A percentile compares a stretch with the other conserved stretches of the same genome.
Conservation (phyloP, 2,329 filamentous ascomycete species). For the Penicillium sp. region DNA sequence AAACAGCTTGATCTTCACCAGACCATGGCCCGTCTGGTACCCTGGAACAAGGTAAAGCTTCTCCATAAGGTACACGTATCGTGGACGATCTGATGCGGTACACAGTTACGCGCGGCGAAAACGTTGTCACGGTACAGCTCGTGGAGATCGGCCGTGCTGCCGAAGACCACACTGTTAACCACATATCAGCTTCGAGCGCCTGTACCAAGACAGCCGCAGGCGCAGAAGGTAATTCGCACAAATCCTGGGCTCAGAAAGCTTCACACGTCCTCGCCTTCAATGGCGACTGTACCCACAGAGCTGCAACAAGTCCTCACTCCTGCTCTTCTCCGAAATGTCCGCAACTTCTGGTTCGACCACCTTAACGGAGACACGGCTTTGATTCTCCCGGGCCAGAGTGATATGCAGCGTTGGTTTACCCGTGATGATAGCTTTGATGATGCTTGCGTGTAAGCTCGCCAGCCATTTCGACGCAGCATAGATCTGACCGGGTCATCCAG, state of each 20-base stretch:
- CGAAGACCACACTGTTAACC: slow-evolving; percentile 2
- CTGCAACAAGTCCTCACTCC: slow-evolving; percentile 19
- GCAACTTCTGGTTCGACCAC: slow-evolving; percentile 27
- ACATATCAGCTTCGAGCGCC: not conserved
- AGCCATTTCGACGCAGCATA: not conserved
- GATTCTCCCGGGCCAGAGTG: slow-evolving; percentile 16
- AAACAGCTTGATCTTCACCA: too few species aligned
- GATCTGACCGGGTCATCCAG: slow-evolving; percentile 5
- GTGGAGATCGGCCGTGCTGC: slow-evolving; percentile 1
- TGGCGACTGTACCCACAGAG: slow-evolving; percentile 1
- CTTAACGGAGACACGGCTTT: slow-evolving; percentile 14
- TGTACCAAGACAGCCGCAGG: not conserved
- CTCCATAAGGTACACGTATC: too few species aligned
- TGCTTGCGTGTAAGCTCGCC: slow-evolving; percentile 18
- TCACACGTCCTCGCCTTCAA: slow-evolving; percentile 9
- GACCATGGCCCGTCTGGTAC: not conserved
- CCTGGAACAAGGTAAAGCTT: too few species aligned
- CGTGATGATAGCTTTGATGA: slow-evolving; percentile 19
- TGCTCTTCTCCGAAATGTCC: slow-evolving; percentile 19
- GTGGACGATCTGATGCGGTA: too few species aligned
- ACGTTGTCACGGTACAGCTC: not conserved
- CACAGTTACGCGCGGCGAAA: not conserved
- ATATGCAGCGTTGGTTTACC: slow-evolving; percentile 23
- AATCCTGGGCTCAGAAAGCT: not conserved
- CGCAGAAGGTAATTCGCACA: not conserved